A percentile compares a stretch with the other conserved stretches of the same genome.
phyloP scores from a whole-genome alignment of 2,329 filamentous ascomycete genomes.

The Ascochyta viciae-villosae region DNA sequence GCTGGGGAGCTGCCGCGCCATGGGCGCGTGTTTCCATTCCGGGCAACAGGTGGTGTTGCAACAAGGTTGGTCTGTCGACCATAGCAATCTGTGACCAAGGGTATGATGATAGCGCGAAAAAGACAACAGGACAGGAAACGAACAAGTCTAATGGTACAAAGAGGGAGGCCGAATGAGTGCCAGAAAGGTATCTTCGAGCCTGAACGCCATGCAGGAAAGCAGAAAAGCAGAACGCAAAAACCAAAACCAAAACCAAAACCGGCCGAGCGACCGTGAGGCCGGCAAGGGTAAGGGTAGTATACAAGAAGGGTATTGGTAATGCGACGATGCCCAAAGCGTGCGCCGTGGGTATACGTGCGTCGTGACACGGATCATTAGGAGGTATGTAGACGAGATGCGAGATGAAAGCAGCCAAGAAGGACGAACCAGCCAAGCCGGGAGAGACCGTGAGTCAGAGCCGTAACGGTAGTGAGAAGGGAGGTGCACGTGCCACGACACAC shows the following conservation, averaged over 20 bases:
- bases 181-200: slow-evolving; percentile 40
- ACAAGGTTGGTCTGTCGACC: slow-evolving; percentile 17
- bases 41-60: slow-evolving; percentile 7
- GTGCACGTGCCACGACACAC: slow-evolving; percentile 22
- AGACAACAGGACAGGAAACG: slow-evolving; percentile 13
- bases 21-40: slow-evolving; percentile 32
- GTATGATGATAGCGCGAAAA: slow-evolving; percentile 20
- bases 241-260: slow-evolving; percentile 24
- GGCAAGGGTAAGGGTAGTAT: slow-evolving; percentile 34
- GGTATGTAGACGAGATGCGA: slow-evolving; percentile 16
- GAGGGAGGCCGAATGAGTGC: slow-evolving; percentile 38
- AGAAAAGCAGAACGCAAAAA: slow-evolving; percentile 4
- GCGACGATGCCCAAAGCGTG: slow-evolving; percentile 9
- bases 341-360: slow-evolving; percentile 17
- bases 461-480: slow-evolving; percentile 25
- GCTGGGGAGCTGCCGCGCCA: slow-evolving; percentile 33
- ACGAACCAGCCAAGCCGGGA: slow-evolving; percentile 18
- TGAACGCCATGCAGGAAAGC: slow-evolving; percentile 32
- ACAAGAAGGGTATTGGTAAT: slow-evolving; percentile 38
- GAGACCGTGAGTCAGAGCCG: slow-evolving; percentile 30
- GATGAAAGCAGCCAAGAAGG: slow-evolving; percentile 19
- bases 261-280: slow-evolving; percentile 29
- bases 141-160: slow-evolving; percentile 40
- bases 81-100: slow-evolving; percentile 19
- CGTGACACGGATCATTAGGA: slow-evolving; percentile 22